These are phyloP conservation scores for Immersiella caudata DNA, from an alignment of 495 filamentous ascomycete species.

Conservation along the genomic window DNA sequence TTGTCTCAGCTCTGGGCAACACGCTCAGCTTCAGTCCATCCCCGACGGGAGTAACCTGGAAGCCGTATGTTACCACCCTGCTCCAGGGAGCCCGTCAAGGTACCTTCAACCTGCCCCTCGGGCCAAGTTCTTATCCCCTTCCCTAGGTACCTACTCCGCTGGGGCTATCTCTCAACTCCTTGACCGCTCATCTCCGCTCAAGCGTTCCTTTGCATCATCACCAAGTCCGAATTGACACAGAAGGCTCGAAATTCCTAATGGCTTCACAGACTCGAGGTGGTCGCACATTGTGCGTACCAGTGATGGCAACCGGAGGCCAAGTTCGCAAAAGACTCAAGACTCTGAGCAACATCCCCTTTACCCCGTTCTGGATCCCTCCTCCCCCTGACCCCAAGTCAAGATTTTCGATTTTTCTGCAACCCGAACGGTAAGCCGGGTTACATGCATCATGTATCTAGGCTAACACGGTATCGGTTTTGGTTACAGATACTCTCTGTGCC, in stretches of 20 bases:
- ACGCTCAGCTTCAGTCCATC: background rate
- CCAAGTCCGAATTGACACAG: no score
- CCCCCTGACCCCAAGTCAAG: no score
- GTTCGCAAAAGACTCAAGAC: background rate
- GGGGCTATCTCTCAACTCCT: no score
- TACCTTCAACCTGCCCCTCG: no score
- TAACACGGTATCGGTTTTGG: background rate
- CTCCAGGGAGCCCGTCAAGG: no score
- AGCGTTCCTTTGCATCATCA: no score
- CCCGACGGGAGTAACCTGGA: background rate
- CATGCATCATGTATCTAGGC: background rate
- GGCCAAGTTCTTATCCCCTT: no score
- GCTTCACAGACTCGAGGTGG: background rate
- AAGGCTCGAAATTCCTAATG: no score
- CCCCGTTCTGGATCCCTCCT: no score
- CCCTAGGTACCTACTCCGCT: no score
- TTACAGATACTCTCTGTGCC: background rate
- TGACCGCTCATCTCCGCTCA: no score
- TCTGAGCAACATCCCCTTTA: background rate
- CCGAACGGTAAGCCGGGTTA: background rate
- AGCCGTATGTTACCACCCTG: background rate
- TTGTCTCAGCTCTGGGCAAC: background rate
- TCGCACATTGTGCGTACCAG: background rate
- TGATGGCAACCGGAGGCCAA: background rate
- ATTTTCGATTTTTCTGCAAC: background rate